These are phyloP conservation scores for Apiotrichum laibachii DNA, from an alignment of 1,284 basidiomycete species.

Conservation along the genomic window DNA sequence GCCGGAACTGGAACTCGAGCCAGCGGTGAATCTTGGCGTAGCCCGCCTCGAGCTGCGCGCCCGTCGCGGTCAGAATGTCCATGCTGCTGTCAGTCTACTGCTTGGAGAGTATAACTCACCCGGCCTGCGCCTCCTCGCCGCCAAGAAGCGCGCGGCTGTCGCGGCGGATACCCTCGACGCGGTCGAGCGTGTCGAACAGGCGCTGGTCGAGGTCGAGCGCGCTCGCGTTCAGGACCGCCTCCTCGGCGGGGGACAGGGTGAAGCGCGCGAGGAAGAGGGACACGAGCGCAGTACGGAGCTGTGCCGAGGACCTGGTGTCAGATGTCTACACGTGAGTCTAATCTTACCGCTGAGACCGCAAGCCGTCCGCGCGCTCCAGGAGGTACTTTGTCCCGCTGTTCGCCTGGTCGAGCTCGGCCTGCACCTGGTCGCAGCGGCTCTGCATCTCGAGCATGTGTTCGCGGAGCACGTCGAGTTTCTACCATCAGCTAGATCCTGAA, in stretches of 20 bases:
- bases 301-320: slow-evolving; percentile 55
- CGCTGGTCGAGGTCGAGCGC: slow-evolving; percentile 69
- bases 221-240: slow-evolving; percentile 69
- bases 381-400: slow-evolving; percentile 75
- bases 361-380: slow-evolving; percentile 79
- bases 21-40: slow-evolving; percentile 86
- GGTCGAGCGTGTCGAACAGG: slow-evolving; percentile 84
- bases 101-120: too few relatives aligned
- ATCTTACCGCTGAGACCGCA: slow-evolving; percentile 72
- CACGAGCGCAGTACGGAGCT: slow-evolving; percentile 66
- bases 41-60: slow-evolving; percentile 77
- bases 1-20: slow-evolving; percentile 79
- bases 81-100: slow-evolving; percentile 62
- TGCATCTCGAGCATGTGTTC: slow-evolving; percentile 74
- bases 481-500: background rate
- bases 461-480: slow-evolving; percentile 78
- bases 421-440: slow-evolving; percentile 74
- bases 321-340: background rate
- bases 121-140: slow-evolving; percentile 79
- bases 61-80: slow-evolving; percentile 83
- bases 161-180: slow-evolving; percentile 72
- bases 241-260: slow-evolving; percentile 72
- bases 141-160: slow-evolving; percentile 81
- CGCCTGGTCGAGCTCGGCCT: slow-evolving; percentile 70
- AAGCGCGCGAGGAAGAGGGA: slow-evolving; percentile 77